Evolutionary conservation across 139 green algal species (phyloP).

Genomic region (Chlorella sp.): DNA sequence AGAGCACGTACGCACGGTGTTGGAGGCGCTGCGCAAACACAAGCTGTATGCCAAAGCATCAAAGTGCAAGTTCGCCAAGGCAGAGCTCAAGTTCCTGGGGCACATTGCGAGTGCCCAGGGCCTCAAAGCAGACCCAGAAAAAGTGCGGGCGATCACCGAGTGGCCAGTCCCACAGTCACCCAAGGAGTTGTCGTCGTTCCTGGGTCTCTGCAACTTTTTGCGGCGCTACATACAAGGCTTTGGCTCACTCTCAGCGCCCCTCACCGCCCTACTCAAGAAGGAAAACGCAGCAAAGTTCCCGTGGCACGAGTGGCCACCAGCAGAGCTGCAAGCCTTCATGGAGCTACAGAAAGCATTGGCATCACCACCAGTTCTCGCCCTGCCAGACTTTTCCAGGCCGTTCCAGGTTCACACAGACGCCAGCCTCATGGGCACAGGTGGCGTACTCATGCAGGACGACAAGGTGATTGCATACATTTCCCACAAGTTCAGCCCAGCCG

Average conservation of each 20-base stretch:
- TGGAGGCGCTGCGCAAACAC: constrained; percentile 26
- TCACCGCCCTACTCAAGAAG: constrained; percentile 14
- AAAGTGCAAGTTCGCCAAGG: constrained; percentile 37
- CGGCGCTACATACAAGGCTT: constrained; percentile 17
- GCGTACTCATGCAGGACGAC: constrained; percentile 20
- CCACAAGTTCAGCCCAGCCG: not conserved
- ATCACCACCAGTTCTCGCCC: constrained; percentile 10
- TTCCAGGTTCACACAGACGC: constrained; percentile 26
- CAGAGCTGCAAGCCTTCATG: not conserved
- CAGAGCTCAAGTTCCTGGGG: constrained; percentile 28
- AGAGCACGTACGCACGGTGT: constrained; percentile 24
- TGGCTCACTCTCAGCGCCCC: constrained; percentile 8
- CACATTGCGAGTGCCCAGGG: constrained; percentile 17
- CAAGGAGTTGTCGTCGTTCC: constrained; percentile 17
- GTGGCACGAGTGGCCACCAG: not conserved
- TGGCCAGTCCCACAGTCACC: constrained; percentile 3
- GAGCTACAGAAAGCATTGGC: constrained; percentile 10
- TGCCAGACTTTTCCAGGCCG: constrained; percentile 11
- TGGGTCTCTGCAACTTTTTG: constrained; percentile 31
- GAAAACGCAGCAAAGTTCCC: not conserved
- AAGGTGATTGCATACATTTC: constrained; percentile 2
- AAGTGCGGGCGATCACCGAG: not conserved
- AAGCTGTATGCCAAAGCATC: constrained; percentile 29
- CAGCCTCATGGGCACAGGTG: constrained; percentile 14
- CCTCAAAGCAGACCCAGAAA: not conserved